These are phyloP conservation scores for Fusarium sp. DNA, from an alignment of 2,329 filamentous ascomycete species.

Conservation along the genomic window DNA sequence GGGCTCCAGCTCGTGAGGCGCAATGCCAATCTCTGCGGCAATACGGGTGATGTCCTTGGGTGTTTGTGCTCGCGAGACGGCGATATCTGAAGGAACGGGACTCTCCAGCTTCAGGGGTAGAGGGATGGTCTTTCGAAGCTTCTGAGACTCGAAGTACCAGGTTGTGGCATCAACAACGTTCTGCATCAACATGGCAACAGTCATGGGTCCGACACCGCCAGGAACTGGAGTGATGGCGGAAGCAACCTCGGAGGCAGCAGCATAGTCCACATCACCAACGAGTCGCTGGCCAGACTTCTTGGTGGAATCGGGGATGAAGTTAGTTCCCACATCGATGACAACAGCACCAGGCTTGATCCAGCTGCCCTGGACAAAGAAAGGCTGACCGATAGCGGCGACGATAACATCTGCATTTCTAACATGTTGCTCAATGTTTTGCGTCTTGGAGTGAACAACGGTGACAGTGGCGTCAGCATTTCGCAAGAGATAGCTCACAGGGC, in stretches of 20 bases:
- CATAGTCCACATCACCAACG: conserved; percentile 95
- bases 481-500: conserved; percentile 93
- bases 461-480: conserved; percentile 97
- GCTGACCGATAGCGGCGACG: conserved; percentile 89
- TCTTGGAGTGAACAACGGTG: conserved; percentile 94
- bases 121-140: conserved; percentile 80
- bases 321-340: conserved; percentile 97
- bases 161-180: conserved; percentile 92
- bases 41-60: conserved; percentile 92
- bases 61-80: conserved; percentile 85
- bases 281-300: conserved; percentile 94
- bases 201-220: conserved; percentile 98
- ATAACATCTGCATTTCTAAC: conserved; percentile 89
- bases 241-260: conserved; percentile 83
- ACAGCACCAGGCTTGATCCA: conserved; percentile 96
- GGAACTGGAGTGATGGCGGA: conserved; percentile 96
- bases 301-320: conserved; percentile 88
- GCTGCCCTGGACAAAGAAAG: conserved; percentile 90
- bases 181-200: conserved; percentile 95
- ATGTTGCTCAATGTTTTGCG: conserved; percentile 75
- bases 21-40: conserved; percentile 88
- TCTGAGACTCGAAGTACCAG: conserved; percentile 84
- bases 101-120: conserved; percentile 82
- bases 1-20: conserved; percentile 88
- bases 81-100: conserved; percentile 96